phyloP scores from a whole-genome alignment of 768 basidiomycete genomes.

The Cubamyces sp. region DNA sequence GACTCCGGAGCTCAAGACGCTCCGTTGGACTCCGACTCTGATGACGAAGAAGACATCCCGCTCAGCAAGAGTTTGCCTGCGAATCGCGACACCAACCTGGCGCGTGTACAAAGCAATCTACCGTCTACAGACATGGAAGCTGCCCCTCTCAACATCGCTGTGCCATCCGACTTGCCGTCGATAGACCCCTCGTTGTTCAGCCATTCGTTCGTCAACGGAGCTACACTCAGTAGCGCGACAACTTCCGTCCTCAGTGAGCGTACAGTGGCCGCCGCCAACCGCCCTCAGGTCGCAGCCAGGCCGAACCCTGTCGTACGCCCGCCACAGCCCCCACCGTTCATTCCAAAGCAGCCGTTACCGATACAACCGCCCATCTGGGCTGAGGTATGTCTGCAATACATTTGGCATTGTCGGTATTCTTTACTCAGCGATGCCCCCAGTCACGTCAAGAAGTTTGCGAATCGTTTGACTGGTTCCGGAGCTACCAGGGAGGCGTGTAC shows the following conservation, averaged over 20 bases:
- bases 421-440: constrained; percentile 39
- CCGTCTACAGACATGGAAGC: too few species aligned
- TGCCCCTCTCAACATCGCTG: too few species aligned
- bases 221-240: too few species aligned
- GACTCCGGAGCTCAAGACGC: constrained; percentile 1
- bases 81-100: background rate
- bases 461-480: constrained; percentile 71
- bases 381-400: constrained; percentile 36
- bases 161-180: too few species aligned
- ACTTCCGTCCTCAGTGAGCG: too few species aligned
- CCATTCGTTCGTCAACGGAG: too few species aligned
- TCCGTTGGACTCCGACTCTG: constrained; percentile 1
- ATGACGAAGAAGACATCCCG: constrained; percentile 19
- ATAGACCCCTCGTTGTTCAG: too few species aligned
- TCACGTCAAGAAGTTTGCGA: constrained; percentile 88
- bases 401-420: background rate
- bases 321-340: background rate
- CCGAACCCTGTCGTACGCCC: background rate
- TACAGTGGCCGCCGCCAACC: too few species aligned
- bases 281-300: background rate
- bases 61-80: constrained; percentile 3
- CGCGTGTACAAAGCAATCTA: too few species aligned
- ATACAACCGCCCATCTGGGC: constrained; percentile 49
- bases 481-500: constrained; percentile 84
- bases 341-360: constrained; percentile 24